Evolutionary conservation across 768 basidiomycete genomes (phyloP), one percentile per base, ranked within the genome.

Genomic region (Podaxis sp.): DNA sequence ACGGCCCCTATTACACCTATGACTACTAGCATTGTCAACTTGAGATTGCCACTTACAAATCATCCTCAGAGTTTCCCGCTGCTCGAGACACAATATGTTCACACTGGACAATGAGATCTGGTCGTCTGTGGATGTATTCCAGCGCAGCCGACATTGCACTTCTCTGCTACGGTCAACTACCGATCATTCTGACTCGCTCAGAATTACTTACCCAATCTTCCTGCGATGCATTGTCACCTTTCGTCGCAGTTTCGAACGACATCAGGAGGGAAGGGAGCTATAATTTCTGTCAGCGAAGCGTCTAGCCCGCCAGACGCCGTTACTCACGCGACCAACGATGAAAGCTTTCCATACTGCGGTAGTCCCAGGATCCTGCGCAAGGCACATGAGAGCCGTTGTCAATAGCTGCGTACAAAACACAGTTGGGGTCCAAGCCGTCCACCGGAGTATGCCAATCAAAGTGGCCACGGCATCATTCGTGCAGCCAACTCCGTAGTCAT

Each of bases 351-450:
- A 93, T 35, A 91, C 66, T 63, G 56, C 73, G 61, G 66, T 71
- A 63, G 64, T 74, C 27, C 65, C 60, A 5, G 64, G 51, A 57
- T 70, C 81, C 68, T 89, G 85, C 1, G 83, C 77, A 21, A 91
- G 73, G 65, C 84, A 88, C 5, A 80, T 80, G 62, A 89, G 73
- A 3, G 87, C 83, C 2, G 88, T 79, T 18, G 86, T 73, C 28
- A 91, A 73, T 48, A 91, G 70, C 65, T 90, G 90, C 0, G 83
- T 86, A 62, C 86, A 88, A 68, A 88, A 90, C 21, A 81, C 81
- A 1, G 77, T 75, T 18, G 87, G 79, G 18, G 86, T 74, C 84
- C 86, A 86, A 13, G 83, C 82, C 11, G 81, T 82, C 80, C 83
- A 86, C 66, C 86, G 77, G 63, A 84, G 82, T 40, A 79, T 71